Evolutionary conservation across 1,284 basidiomycete species (phyloP), one percentile per base, ranked within the genome.

Genomic region (Microbotryomycetes sp.): DNA sequence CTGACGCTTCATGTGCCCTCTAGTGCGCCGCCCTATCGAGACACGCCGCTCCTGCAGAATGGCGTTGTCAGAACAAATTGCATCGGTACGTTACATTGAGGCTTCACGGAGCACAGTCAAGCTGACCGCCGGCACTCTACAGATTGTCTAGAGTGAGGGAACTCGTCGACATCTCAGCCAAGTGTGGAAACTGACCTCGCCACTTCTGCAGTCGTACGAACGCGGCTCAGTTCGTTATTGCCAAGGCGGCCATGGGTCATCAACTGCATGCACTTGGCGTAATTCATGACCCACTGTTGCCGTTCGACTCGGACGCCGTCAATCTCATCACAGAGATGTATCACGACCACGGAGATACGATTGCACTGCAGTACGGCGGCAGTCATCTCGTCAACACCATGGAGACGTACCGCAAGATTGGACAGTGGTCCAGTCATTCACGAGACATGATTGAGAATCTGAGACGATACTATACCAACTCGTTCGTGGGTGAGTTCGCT

Each of bases 321-420:
- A 92, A 96, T 75, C 93, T 98, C 84, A 76, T 99, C 68, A 98
- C 93, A 0, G 92, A 97, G 77, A 97, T 99, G 93, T 98, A 97
- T 76, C 92, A 97, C 74, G 91, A 96, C 74, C 71, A 72, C 36
- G 72, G 72, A 15, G 70, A 72, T 52, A 66, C 92, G 1, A 86
- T 98, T 61, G 94, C 96, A 0, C 80, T 97, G 71, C 96, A 99
- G 74, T 97, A 97, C 73, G 96, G 92, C 0, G 93, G 93, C 1
- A 93, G 90, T 72, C 92, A 93, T 0, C 83, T 98, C 6, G 94
- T 98, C 45, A 98, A 98, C 71, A 84, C 94, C 1, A 92, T 97
- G 9, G 93, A 98, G 74, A 97, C 92, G 0, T 98, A 98, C 73
- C 84, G 93, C 48, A 84, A 92, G 28, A 92, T 94, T 81, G 88